phyloP scores from a whole-genome alignment of 2,329 filamentous ascomycete genomes.

The Beauveria scarabaeidicola region DNA sequence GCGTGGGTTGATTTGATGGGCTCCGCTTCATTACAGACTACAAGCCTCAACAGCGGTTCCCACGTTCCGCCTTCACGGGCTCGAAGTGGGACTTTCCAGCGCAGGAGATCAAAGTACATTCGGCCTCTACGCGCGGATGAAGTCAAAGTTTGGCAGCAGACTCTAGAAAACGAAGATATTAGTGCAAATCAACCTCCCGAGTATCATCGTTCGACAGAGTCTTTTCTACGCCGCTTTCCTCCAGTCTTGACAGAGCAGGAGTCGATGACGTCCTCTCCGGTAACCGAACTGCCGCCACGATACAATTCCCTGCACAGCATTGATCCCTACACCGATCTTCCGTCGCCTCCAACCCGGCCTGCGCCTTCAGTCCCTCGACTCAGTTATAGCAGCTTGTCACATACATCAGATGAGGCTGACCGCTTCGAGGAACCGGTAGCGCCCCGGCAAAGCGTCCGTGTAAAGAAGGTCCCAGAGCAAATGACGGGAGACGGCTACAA shows the following conservation, averaged over 20 bases:
- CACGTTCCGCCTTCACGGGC: constrained; percentile 21
- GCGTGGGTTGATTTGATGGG: constrained; percentile 85
- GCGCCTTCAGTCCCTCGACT: constrained; percentile 57
- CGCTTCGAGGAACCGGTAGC: constrained; percentile 31
- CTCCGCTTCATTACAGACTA: constrained; percentile 47
- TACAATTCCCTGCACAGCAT: constrained; percentile 24
- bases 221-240: constrained; percentile 76
- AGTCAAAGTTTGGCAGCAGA: constrained; percentile 70
- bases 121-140: constrained; percentile 74
- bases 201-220: constrained; percentile 66
- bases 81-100: constrained; percentile 22
- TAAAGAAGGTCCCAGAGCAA: constrained; percentile 33
- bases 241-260: constrained; percentile 55
- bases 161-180: constrained; percentile 56
- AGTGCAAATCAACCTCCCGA: constrained; percentile 38
- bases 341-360: constrained; percentile 55
- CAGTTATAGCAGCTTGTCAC: constrained; percentile 70
- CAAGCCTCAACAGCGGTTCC: constrained; percentile 15
- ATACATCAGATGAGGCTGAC: constrained; percentile 27
- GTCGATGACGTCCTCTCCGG: constrained; percentile 44
- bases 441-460: constrained; percentile 28
- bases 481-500: constrained; percentile 33
- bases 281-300: constrained; percentile 17
- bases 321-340: constrained; percentile 39
- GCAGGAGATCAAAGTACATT: constrained; percentile 36